Percentiles rank a stretch among this genome's conserved stretches.
These are phyloP conservation scores for Hebeloma cylindrosporum DNA, from an alignment of 768 basidiomycete genomes.

Conservation along the genomic window DNA sequence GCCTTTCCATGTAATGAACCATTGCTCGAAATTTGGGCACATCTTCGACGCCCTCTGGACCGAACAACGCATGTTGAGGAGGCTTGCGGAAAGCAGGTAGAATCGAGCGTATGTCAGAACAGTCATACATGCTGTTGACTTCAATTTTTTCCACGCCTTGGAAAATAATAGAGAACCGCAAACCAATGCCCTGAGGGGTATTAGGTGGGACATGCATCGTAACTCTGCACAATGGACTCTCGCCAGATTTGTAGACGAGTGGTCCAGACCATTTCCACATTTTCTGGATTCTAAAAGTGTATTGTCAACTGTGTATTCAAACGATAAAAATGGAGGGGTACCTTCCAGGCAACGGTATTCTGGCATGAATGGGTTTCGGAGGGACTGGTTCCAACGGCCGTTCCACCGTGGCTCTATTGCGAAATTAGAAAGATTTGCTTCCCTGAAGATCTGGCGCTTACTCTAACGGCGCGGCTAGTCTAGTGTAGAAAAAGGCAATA, in stretches of 20 bases:
- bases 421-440: neutral
- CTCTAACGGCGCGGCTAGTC: conserved; percentile 36
- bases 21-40: conserved; percentile 39
- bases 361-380: conserved; percentile 20
- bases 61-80: conserved; percentile 55
- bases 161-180: conserved; percentile 51
- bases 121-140: conserved; percentile 48
- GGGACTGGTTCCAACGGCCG: conserved; percentile 21
- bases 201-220: conserved; percentile 46
- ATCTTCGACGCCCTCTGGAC: conserved; percentile 41
- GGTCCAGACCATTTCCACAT: conserved; percentile 69
- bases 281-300: conserved; percentile 46
- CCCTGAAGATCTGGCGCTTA: conserved; percentile 15
- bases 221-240: conserved; percentile 47
- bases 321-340: conserved; percentile 9
- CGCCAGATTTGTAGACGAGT: conserved; percentile 41
- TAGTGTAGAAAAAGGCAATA: conserved; percentile 9
- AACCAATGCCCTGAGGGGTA: conserved; percentile 35
- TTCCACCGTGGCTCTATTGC: conserved; percentile 24
- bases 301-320: conserved; percentile 6
- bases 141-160: conserved; percentile 39
- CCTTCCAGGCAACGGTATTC: conserved; percentile 20
- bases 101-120: conserved; percentile 45
- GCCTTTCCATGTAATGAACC: conserved; percentile 44
- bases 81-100: conserved; percentile 48